Conservation (phyloP, 2,329 filamentous ascomycete species). For the Aspergillus udagawae region DNA sequence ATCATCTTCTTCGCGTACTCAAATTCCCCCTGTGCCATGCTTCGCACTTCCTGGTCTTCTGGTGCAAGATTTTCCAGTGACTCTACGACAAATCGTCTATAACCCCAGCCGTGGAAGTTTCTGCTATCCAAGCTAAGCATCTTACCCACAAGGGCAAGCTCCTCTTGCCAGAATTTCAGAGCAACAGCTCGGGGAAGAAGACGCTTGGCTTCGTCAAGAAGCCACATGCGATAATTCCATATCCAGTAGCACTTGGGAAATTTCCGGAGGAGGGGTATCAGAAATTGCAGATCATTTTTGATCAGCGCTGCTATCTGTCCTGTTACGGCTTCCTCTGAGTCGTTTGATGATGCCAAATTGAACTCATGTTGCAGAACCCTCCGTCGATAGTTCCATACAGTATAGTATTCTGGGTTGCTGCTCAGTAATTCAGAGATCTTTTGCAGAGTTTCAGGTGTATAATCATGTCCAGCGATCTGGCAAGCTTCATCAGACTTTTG, state of each 20-base stretch:
- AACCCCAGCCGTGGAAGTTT: slow-evolving; percentile 97
- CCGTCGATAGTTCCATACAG: slow-evolving; percentile 57
- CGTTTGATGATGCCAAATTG: slow-evolving; percentile 21
- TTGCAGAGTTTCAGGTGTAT: slow-evolving; percentile 40
- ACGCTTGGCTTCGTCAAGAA: slow-evolving; percentile 66
- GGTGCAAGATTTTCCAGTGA: slow-evolving; percentile 61
- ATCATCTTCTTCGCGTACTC: slow-evolving; percentile 91
- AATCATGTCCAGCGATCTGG: slow-evolving; percentile 39
- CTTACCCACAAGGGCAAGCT: slow-evolving; percentile 76
- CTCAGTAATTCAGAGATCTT: slow-evolving; percentile 42
- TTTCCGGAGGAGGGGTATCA: slow-evolving; percentile 76
- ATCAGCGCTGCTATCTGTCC: slow-evolving; percentile 53
- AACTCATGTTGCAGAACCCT: slow-evolving; percentile 63
- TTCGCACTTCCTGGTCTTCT: slow-evolving; percentile 43
- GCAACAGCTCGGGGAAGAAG: slow-evolving; percentile 57
- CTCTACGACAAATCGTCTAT: slow-evolving; percentile 74
- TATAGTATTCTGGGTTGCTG: slow-evolving; percentile 48
- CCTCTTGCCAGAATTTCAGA: slow-evolving; percentile 72
- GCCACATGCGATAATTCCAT: slow-evolving; percentile 92
- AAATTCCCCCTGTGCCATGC: slow-evolving; percentile 76
- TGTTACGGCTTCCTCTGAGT: slow-evolving; percentile 35
- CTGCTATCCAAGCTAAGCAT: slow-evolving; percentile 83
- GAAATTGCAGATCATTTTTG: slow-evolving; percentile 71
- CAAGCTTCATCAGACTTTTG: neutral
- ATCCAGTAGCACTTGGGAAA: slow-evolving; percentile 99